Conservation (phyloP, 139 green algal species). For the Tetradesmus obliquus region DNA sequence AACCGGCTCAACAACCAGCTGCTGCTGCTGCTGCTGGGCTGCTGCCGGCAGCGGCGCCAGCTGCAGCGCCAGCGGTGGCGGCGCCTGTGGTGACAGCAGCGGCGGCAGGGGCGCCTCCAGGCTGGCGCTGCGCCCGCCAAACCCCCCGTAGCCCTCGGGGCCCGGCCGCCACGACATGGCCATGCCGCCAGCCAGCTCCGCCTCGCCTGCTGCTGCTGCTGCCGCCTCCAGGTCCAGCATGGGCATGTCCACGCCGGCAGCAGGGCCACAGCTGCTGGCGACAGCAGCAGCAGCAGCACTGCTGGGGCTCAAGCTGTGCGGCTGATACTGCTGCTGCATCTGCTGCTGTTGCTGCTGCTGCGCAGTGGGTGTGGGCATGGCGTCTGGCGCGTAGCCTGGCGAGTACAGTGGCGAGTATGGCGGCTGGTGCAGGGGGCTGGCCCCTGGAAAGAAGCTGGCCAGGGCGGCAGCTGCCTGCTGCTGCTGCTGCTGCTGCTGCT, state of each 20-base stretch:
- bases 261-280: background rate
- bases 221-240: background rate
- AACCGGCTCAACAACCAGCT: background rate
- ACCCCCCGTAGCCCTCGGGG: background rate
- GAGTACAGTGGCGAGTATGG: background rate
- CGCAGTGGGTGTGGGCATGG: background rate
- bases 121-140: background rate
- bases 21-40: background rate
- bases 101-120: conserved; percentile 7
- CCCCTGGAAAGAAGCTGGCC: background rate
- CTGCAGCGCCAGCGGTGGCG: conserved; percentile 18
- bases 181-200: background rate
- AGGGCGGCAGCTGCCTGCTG: background rate
- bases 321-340: background rate
- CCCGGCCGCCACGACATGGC: background rate
- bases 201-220: background rate
- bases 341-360: conserved; percentile 5
- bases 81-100: conserved; percentile 14
- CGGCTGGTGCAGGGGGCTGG: background rate
- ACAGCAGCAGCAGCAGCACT: conserved; percentile 1
- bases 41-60: background rate
- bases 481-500: conserved; percentile 1
- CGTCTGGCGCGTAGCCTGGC: background rate
- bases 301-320: background rate
- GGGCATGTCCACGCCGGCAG: background rate